Conservation (phyloP, 73 alveolate genomes). For the Tetrahymena elliotti region DNA sequence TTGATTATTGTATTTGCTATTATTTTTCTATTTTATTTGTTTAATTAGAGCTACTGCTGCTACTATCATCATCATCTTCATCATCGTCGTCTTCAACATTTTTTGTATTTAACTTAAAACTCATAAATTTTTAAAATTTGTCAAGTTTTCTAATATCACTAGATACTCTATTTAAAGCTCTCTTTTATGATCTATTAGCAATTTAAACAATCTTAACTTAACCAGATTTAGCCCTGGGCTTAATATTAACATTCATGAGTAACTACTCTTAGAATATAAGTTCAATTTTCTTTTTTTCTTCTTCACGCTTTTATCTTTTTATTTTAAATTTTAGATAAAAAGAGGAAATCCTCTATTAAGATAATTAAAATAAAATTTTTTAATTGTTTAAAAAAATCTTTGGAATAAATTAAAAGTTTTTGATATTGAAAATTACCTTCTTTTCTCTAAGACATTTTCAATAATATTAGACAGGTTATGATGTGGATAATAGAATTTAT, state of each 20-base stretch:
- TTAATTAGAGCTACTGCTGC: background rate
- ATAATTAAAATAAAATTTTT: too few relatives aligned
- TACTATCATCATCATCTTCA: background rate
- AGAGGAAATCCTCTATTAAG: too few relatives aligned
- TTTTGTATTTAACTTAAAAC: background rate
- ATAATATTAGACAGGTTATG: background rate
- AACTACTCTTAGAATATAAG: too few relatives aligned
- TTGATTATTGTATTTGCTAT: background rate
- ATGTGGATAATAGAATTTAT: background rate
- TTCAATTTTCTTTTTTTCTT: background rate
- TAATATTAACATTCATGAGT: background rate
- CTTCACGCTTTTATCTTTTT: background rate
- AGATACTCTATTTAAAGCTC: background rate
- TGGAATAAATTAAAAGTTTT: too few relatives aligned
- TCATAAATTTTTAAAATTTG: background rate
- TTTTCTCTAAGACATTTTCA: background rate
- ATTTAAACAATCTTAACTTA: background rate
- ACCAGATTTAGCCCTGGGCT: background rate
- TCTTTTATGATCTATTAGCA: background rate
- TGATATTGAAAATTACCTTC: background rate
- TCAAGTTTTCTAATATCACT: background rate
- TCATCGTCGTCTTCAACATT: too few relatives aligned
- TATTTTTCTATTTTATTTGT: background rate
- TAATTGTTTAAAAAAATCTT: too few relatives aligned
- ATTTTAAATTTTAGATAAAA: too few relatives aligned